Conservation (phyloP, 2,329 filamentous ascomycete species). For the Helotiales sp. region DNA sequence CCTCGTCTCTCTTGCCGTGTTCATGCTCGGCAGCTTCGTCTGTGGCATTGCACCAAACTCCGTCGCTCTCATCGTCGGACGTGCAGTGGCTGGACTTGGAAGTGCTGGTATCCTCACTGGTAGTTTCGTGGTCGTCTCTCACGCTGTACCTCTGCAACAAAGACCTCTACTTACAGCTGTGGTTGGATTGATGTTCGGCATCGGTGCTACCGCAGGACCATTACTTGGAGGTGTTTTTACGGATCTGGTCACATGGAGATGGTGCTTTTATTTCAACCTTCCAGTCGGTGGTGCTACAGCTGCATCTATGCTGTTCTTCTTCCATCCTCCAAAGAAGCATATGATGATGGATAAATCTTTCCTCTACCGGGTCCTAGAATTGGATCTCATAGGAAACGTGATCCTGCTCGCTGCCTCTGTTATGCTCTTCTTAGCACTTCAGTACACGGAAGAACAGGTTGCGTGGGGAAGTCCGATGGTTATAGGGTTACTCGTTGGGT, state of each 20-base stretch:
- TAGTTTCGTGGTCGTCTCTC: slow-evolving; percentile 43
- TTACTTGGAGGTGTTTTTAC: slow-evolving; percentile 38
- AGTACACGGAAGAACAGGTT: slow-evolving; percentile 43
- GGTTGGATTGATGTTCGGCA: slow-evolving; percentile 31
- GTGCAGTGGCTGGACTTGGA: slow-evolving; percentile 36
- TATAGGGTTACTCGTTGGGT: slow-evolving; percentile 36
- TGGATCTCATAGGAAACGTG: slow-evolving; percentile 45
- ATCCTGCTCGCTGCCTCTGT: slow-evolving; percentile 42
- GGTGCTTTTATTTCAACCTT: slow-evolving; percentile 38
- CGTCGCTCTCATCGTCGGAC: slow-evolving; percentile 35
- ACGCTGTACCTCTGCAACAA: slow-evolving; percentile 20
- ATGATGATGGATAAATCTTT: slow-evolving; percentile 35
- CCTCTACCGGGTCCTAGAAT: slow-evolving; percentile 34
- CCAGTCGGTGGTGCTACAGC: slow-evolving; percentile 36
- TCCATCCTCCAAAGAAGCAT: slow-evolving; percentile 40
- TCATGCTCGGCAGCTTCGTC: slow-evolving; percentile 35
- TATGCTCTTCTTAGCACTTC: slow-evolving; percentile 45
- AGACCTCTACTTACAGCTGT: slow-evolving; percentile 31
- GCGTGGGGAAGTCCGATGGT: slow-evolving; percentile 29
- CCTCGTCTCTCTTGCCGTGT: slow-evolving; percentile 30
- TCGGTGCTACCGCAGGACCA: slow-evolving; percentile 32
- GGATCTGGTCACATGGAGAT: slow-evolving; percentile 39
- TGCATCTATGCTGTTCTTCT: slow-evolving; percentile 39
- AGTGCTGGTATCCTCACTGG: slow-evolving; percentile 37
- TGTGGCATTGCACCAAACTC: slow-evolving; percentile 36